Percentiles rank a stretch among this genome's conserved stretches.
phyloP scores from a whole-genome alignment of 108 stramenopile genomes.

The Nitzschia sp. region DNA sequence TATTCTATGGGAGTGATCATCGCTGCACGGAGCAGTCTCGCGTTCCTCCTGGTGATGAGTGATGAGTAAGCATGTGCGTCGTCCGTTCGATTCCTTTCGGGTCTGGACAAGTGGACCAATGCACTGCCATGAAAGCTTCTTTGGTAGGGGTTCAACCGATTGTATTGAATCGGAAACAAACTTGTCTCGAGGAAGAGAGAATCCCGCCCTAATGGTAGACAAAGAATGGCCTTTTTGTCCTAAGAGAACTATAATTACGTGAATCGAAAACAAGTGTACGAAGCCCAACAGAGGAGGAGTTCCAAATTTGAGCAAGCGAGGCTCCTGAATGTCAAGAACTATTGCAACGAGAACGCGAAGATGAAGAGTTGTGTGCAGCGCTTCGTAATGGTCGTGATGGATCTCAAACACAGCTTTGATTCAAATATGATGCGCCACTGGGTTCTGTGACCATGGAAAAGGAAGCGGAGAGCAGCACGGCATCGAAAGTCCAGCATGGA shows the following conservation, averaged over 20 bases:
- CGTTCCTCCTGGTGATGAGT: too few relatives aligned
- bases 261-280: constrained; percentile 76
- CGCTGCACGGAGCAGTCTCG: too few relatives aligned
- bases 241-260: constrained; percentile 77
- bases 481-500: neutral
- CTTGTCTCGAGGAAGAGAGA: neutral
- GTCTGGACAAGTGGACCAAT: too few relatives aligned
- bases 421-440: constrained; percentile 80
- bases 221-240: constrained; percentile 78
- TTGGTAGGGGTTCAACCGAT: too few relatives aligned
- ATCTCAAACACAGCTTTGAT: constrained; percentile 61
- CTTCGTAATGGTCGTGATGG: constrained; percentile 59
- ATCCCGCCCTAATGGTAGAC: constrained; percentile 61
- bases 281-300: constrained; percentile 68
- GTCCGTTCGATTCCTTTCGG: too few relatives aligned
- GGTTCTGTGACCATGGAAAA: constrained; percentile 59
- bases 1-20: too few relatives aligned
- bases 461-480: constrained; percentile 1
- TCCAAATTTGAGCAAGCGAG: constrained; percentile 53
- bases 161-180: neutral
- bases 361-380: constrained; percentile 70
- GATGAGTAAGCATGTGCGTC: too few relatives aligned
- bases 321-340: constrained; percentile 60
- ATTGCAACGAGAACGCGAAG: constrained; percentile 74
- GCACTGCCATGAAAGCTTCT: too few relatives aligned